Conservation (phyloP, 2,329 filamentous ascomycete genomes). For the Talaromyces funiculosus region DNA sequence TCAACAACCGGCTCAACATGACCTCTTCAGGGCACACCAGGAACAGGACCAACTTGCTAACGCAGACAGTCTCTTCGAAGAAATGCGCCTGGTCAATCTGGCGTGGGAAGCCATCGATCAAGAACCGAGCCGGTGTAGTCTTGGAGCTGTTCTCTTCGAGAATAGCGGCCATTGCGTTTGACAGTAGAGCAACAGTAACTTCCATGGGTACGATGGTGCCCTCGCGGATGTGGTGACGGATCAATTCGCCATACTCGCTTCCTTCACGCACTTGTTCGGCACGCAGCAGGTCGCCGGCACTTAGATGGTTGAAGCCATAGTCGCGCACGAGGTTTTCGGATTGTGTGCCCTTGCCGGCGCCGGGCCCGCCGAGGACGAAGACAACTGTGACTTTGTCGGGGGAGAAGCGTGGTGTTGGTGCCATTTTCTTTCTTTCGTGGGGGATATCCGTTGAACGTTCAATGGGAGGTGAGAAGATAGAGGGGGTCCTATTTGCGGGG, state of each 20-base stretch:
- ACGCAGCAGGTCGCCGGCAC: slow-evolving; percentile 85
- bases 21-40: slow-evolving; percentile 87
- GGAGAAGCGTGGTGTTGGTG: slow-evolving; percentile 65
- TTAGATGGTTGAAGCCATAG: slow-evolving; percentile 89
- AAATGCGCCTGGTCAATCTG: slow-evolving; percentile 95
- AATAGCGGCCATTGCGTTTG: slow-evolving; percentile 79
- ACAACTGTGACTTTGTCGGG: slow-evolving; percentile 79
- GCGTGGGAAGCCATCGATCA: slow-evolving; percentile 79
- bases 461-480: neutral
- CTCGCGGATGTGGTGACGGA: slow-evolving; percentile 88
- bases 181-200: slow-evolving; percentile 85
- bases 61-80: slow-evolving; percentile 86
- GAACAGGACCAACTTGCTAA: slow-evolving; percentile 80
- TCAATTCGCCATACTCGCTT: slow-evolving; percentile 85
- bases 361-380: slow-evolving; percentile 93
- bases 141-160: slow-evolving; percentile 48
- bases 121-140: slow-evolving; percentile 60
- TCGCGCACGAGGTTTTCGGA: slow-evolving; percentile 80
- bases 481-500: slow-evolving; percentile 12
- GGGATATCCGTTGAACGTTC: neutral
- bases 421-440: neutral
- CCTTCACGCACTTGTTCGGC: slow-evolving; percentile 86
- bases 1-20: slow-evolving; percentile 76
- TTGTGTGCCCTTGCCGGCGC: slow-evolving; percentile 94
- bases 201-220: slow-evolving; percentile 98